These are phyloP conservation scores for Omphalea diandra DNA, from an alignment of 441 rosid species.

Conservation along the genomic window DNA sequence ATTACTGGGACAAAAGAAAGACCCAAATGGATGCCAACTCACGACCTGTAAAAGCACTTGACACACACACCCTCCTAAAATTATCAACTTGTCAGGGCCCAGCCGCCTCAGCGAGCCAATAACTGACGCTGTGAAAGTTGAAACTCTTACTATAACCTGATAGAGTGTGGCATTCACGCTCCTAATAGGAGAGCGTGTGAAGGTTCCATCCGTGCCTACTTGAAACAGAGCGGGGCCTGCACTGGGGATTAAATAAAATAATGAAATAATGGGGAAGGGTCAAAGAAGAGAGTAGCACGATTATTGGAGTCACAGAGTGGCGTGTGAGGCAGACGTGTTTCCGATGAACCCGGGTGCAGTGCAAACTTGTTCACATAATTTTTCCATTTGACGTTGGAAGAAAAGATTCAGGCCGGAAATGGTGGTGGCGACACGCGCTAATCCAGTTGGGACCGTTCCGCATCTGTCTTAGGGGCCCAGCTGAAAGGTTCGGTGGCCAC, in stretches of 20 bases:
- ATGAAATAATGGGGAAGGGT: neutral
- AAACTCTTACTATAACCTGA: neutral
- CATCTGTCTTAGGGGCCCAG: neutral
- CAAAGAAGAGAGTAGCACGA: neutral
- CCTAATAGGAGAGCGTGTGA: neutral
- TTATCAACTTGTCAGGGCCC: neutral
- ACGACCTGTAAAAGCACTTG: slow-evolving; percentile 13
- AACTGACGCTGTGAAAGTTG: neutral
- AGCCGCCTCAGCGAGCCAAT: slow-evolving; percentile 17
- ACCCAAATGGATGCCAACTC: slow-evolving; percentile 20
- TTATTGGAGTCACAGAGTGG: neutral
- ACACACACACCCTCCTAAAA: slow-evolving; percentile 2
- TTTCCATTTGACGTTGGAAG: neutral
- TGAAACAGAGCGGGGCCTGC: neutral
- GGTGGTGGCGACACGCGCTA: neutral
- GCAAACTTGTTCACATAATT: neutral
- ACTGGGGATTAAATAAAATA: neutral
- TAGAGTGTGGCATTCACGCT: neutral
- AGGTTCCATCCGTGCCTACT: neutral
- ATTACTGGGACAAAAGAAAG: neutral
- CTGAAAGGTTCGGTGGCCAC: neutral
- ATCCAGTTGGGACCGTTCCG: neutral
- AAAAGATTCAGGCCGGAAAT: neutral
- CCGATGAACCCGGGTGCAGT: neutral
- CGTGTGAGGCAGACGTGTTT: neutral